Evolutionary conservation across 2,329 filamentous ascomycete species (phyloP).

Genomic region (Botrytis porri): DNA sequence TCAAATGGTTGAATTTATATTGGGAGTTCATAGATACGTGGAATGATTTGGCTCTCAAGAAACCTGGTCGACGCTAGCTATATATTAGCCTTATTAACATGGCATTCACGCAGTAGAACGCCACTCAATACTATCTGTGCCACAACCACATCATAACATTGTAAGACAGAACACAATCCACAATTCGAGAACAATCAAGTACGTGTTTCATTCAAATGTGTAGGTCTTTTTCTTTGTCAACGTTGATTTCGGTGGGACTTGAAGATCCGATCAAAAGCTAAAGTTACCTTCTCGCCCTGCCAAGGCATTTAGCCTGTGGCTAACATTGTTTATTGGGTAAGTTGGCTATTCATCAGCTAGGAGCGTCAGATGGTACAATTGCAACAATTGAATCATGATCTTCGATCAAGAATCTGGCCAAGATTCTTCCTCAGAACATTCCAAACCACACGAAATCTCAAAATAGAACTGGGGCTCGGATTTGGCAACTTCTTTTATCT

Average conservation of each 20-base stretch:
- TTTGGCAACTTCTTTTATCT: not conserved
- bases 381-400: not conserved
- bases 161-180: not conserved
- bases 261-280: not conserved
- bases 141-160: constrained; percentile 9
- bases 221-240: not conserved
- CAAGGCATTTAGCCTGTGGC: not conserved
- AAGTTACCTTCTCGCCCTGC: not conserved
- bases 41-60: constrained; percentile 19
- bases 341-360: not conserved
- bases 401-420: not conserved
- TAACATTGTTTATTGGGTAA: not conserved
- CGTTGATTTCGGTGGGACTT: not conserved
- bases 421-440: not conserved
- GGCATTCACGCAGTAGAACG: not conserved
- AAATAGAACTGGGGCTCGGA: not conserved
- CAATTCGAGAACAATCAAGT: not conserved
- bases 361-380: not conserved
- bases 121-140: constrained; percentile 1
- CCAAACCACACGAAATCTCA: not conserved
- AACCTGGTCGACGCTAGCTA: constrained; percentile 20
- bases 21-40: constrained; percentile 22
- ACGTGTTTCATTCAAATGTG: not conserved
- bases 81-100: not conserved
- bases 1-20: constrained; percentile 15